Base-by-base conservation (phyloP, 495 filamentous ascomycete species). In the Neurospora sp. region DNA sequence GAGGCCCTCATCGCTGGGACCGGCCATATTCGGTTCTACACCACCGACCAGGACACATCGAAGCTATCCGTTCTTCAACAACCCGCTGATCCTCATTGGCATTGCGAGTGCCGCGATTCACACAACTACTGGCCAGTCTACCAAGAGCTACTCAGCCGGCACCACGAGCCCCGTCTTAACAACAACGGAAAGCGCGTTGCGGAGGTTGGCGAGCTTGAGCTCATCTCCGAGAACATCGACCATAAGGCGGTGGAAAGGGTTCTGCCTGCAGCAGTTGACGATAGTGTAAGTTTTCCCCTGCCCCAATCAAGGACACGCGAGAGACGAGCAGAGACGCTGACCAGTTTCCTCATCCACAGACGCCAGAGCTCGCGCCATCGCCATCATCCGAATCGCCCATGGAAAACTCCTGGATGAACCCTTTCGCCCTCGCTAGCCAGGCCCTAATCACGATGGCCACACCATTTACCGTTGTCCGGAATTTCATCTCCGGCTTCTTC, bases 21-120 rank as follows among this genome's bases (percentile, higher is more conserved):
- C 3, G 79, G 79, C 1, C 78, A 78, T n/a, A 68, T 81, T 7
- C 79, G 79, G n/a, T 81, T 81, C 38, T 81, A 76, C 70, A n/a
- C 68, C 7, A 35, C 38, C 37, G 75, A 70, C 47, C 27, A 68
- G 22, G 44, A 69, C 8, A 14, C 18, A 12, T 70, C 72, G 31
- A 73, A 73, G 14, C 47, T 81, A 12, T 71, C 75, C 5, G 78
- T 80, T n/a, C 44, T 78, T 7, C 77, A 80, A 53, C 70, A 10
- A 75, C 75, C 73, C 22, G 72, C 71, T 12, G 79, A 81, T 68
- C 42, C 53, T 4, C 14, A 14, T 12, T 77, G 74, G 75, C 74
- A 78, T 69, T 81, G 79, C 73, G 38, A 31, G n/a, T 80, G 79
- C 73, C 47, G 40, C 31, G 39, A 68, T 27, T 59, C 47, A 27